Percentiles rank a stretch among this genome's conserved stretches.
Conservation (phyloP, 768 basidiomycete species). For the Agaricus subrufescens region DNA sequence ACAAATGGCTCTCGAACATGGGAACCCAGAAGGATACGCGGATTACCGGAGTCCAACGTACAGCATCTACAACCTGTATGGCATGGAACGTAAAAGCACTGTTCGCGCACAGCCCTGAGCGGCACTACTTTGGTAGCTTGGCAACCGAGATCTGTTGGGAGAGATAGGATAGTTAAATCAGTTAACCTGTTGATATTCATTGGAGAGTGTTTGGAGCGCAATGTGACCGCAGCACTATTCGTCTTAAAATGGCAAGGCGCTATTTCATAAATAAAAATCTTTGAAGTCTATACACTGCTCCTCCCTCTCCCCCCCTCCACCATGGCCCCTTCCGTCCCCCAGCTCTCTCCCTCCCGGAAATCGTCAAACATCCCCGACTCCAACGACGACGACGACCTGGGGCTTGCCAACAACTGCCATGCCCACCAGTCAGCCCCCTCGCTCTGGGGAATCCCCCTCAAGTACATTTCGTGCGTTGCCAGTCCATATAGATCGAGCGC, state of each 20-base stretch:
- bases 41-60: constrained; percentile 79
- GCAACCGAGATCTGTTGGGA: not conserved
- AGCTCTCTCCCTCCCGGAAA: not conserved
- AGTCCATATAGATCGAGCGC: not conserved
- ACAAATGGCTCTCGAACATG: constrained; percentile 71
- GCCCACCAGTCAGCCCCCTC: constrained; percentile 31
- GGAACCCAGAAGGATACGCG: constrained; percentile 55
- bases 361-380: not conserved
- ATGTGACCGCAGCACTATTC: constrained; percentile 3
- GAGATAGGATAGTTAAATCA: not conserved
- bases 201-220: not conserved
- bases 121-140: not conserved
- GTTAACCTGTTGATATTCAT: not conserved
- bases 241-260: not conserved
- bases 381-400: not conserved
- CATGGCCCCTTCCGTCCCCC: constrained; percentile 7
- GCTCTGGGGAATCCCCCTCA: constrained; percentile 68
- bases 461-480: constrained; percentile 70
- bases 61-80: constrained; percentile 76
- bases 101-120: not conserved
- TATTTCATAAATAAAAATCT: constrained; percentile 1
- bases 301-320: not conserved
- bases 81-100: constrained; percentile 52
- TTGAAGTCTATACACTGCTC: not conserved
- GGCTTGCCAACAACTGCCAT: constrained; percentile 1